These are phyloP conservation scores for Amaranthus hypochondriacus DNA, from an alignment of 148 eudicot species.

Conservation along the genomic window DNA sequence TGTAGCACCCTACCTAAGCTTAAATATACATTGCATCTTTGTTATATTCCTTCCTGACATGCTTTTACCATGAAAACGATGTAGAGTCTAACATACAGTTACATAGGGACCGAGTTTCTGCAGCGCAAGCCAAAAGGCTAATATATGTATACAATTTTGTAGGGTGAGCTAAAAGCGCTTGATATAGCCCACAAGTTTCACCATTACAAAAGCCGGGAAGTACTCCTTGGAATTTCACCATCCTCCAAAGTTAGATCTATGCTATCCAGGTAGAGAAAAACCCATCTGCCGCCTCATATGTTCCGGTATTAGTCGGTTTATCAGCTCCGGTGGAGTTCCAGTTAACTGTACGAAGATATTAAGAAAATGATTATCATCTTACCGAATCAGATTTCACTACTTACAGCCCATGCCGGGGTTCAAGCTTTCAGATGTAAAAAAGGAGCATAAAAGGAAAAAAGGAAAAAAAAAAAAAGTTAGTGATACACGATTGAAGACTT, in stretches of 20 bases:
- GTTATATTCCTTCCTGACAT: slow-evolving; percentile 13
- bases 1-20: slow-evolving; percentile 16
- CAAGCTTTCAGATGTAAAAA: too few species aligned
- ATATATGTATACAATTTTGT: slow-evolving; percentile 15
- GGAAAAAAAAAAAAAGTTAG: too few species aligned
- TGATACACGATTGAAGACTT: slow-evolving; percentile 20
- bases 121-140: slow-evolving; percentile 17
- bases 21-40: slow-evolving; percentile 18
- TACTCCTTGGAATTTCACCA: slow-evolving; percentile 1
- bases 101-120: slow-evolving; percentile 13
- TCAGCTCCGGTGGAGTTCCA: slow-evolving; percentile 64
- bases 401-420: too few species aligned
- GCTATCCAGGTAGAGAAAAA: slow-evolving; percentile 36
- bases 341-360: slow-evolving; percentile 38
- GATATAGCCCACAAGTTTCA: background rate
- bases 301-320: slow-evolving; percentile 64
- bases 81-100: slow-evolving; percentile 15
- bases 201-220: slow-evolving; percentile 10
- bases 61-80: slow-evolving; percentile 19
- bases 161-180: slow-evolving; percentile 15
- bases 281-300: slow-evolving; percentile 57
- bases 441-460: too few species aligned
- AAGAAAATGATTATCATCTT: background rate
- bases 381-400: too few species aligned
- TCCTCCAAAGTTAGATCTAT: background rate